phyloP scores from a whole-genome alignment of 2,329 filamentous ascomycete species.

The Aspergillus hiratsukae region DNA sequence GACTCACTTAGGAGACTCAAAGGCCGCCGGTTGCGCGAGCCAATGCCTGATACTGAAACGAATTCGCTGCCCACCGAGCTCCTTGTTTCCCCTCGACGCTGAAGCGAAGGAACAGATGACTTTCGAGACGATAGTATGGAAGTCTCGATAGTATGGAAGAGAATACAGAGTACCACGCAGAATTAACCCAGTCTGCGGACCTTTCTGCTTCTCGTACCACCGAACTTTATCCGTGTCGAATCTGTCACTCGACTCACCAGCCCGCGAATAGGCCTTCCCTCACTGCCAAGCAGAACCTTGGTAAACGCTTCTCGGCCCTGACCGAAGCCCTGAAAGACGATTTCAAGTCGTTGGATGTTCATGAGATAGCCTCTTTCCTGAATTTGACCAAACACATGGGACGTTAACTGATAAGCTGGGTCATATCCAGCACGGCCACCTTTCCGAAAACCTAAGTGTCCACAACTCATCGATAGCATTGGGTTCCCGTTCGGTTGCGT shows the following conservation, averaged over 20 bases:
- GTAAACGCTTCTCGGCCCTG: constrained; percentile 80
- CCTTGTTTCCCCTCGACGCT: not conserved
- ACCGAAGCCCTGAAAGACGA: constrained; percentile 82
- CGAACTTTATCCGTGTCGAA: constrained; percentile 88
- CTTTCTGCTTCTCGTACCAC: constrained; percentile 80
- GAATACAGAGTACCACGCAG: constrained; percentile 1
- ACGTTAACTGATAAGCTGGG: constrained; percentile 82
- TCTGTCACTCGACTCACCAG: constrained; percentile 79
- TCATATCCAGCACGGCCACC: constrained; percentile 77
- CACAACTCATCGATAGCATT: constrained; percentile 73
- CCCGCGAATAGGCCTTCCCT: constrained; percentile 70
- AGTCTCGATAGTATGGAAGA: constrained; percentile 7
- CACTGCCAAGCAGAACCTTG: constrained; percentile 81
- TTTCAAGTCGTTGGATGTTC: constrained; percentile 71
- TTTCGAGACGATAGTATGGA: constrained; percentile 2
- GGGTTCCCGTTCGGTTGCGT: constrained; percentile 75
- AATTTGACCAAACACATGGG: constrained; percentile 78
- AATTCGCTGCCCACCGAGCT: not conserved
- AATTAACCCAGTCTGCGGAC: constrained; percentile 72
- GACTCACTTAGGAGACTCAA: not conserved
- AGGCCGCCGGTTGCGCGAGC: not conserved
- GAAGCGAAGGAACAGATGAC: not conserved
- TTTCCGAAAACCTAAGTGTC: constrained; percentile 91
- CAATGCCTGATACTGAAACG: not conserved
- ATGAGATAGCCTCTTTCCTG: constrained; percentile 74